A percentile compares a stretch with the other conserved stretches of the same genome.
phyloP scores from a whole-genome alignment of 83 land plant species.

The Picea abies region DNA sequence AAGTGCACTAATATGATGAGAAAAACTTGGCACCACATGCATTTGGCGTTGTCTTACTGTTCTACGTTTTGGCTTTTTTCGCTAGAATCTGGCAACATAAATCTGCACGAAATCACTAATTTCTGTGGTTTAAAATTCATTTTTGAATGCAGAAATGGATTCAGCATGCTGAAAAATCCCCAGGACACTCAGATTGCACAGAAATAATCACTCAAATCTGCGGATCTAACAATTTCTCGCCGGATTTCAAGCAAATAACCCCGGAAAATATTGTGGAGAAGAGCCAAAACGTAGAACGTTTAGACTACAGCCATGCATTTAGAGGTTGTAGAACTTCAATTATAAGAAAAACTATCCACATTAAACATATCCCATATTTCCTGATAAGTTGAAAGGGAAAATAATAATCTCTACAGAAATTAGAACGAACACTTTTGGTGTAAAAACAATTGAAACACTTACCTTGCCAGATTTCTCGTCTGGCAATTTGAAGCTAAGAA shows the following conservation, averaged over 20 bases:
- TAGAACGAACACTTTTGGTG: neutral
- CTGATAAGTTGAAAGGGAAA: neutral
- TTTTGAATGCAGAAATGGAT: too few relatives aligned
- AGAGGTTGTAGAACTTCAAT: neutral
- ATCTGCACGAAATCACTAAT: too few relatives aligned
- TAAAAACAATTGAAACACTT: neutral
- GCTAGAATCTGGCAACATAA: too few relatives aligned
- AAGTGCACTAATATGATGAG: neutral
- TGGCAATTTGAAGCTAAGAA: slow-evolving; percentile 9
- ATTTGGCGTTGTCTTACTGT: neutral
- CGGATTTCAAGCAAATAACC: too few relatives aligned
- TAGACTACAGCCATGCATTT: neutral
- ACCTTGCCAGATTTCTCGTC: slow-evolving; percentile 17
- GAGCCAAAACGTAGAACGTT: too few relatives aligned
- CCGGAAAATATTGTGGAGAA: too few relatives aligned
- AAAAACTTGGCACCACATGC: neutral
- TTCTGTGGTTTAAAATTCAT: too few relatives aligned
- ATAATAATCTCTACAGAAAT: neutral
- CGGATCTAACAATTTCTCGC: too few relatives aligned
- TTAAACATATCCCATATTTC: neutral
- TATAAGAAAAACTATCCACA: neutral
- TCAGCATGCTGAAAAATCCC: too few relatives aligned
- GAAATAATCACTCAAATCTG: too few relatives aligned
- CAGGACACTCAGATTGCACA: too few relatives aligned
- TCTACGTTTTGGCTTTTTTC: too few relatives aligned